Percentiles rank a stretch among this genome's conserved stretches.
phyloP scores from a whole-genome alignment of 495 filamentous ascomycete genomes.

The Tricharina praecox region DNA sequence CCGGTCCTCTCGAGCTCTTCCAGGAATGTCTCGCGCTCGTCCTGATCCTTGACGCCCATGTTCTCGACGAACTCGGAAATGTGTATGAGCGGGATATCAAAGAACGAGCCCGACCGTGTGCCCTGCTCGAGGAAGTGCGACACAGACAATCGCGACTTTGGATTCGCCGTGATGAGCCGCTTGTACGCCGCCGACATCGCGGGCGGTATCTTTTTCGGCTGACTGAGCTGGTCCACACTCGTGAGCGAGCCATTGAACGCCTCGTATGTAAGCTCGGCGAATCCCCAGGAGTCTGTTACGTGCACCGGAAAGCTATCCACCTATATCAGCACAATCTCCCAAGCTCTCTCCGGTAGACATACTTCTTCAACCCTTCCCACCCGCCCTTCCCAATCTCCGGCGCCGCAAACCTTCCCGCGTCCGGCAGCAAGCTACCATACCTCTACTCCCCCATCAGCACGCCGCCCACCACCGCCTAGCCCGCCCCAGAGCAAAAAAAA shows the following conservation, averaged over 20 bases:
- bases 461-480: no score
- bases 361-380: constrained; percentile 66
- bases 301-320: constrained; percentile 45
- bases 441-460: constrained; percentile 38
- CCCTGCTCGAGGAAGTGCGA: constrained; percentile 84
- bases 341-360: neutral
- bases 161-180: constrained; percentile 68
- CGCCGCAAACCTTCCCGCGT: constrained; percentile 60
- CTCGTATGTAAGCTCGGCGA: constrained; percentile 71
- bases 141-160: constrained; percentile 69
- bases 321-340: neutral
- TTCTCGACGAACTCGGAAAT: constrained; percentile 83
- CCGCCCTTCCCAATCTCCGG: constrained; percentile 74
- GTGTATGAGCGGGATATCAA: constrained; percentile 79
- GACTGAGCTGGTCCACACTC: constrained; percentile 55
- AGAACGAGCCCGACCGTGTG: constrained; percentile 63
- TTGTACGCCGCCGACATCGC: constrained; percentile 81
- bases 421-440: constrained; percentile 72
- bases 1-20: constrained; percentile 70
- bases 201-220: constrained; percentile 72
- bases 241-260: constrained; percentile 63
- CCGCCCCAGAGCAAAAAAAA: constrained; percentile 1
- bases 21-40: constrained; percentile 71
- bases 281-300: constrained; percentile 72
- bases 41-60: constrained; percentile 68